These are phyloP conservation scores for Lentinula sp. DNA, from an alignment of 768 basidiomycete genomes.

Conservation along the genomic window DNA sequence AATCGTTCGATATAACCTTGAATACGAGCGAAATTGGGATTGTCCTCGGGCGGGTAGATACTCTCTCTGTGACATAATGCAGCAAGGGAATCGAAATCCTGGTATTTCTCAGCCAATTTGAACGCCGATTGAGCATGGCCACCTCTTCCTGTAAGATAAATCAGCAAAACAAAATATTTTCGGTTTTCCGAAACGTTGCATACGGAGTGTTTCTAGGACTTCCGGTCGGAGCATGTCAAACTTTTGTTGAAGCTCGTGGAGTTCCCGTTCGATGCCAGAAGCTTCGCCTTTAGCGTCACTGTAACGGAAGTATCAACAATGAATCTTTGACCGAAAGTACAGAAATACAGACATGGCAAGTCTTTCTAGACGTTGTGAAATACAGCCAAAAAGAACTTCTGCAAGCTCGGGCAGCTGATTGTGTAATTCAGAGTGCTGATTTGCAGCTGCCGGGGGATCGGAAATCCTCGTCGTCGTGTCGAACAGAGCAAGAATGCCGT, in stretches of 20 bases:
- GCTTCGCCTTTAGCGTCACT: conserved; percentile 44
- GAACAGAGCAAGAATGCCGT: conserved; percentile 67
- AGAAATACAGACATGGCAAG: conserved; percentile 41
- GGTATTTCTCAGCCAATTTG: conserved; percentile 77
- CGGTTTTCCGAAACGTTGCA: conserved; percentile 16
- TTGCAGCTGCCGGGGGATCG: conserved; percentile 28
- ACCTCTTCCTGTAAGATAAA: conserved; percentile 43
- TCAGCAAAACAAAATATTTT: not conserved
- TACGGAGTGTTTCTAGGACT: conserved; percentile 76
- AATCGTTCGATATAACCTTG: conserved; percentile 72
- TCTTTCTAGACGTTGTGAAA: conserved; percentile 67
- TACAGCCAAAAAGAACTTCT: conserved; percentile 53
- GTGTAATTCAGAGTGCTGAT: conserved; percentile 29
- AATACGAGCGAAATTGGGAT: conserved; percentile 57
- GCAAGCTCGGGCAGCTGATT: conserved; percentile 64
- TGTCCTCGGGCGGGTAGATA: conserved; percentile 58
- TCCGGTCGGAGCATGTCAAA: conserved; percentile 72
- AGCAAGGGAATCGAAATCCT: conserved; percentile 82
- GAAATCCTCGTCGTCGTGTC: conserved; percentile 49
- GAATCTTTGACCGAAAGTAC: not conserved
- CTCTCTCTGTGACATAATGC: conserved; percentile 69
- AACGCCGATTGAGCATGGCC: conserved; percentile 70
- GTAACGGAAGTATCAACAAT: not conserved
- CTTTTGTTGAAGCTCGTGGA: conserved; percentile 52
- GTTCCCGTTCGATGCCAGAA: conserved; percentile 47